Conservation (phyloP, 352 stramenopile genomes). For the Globisporangium alternatum region DNA sequence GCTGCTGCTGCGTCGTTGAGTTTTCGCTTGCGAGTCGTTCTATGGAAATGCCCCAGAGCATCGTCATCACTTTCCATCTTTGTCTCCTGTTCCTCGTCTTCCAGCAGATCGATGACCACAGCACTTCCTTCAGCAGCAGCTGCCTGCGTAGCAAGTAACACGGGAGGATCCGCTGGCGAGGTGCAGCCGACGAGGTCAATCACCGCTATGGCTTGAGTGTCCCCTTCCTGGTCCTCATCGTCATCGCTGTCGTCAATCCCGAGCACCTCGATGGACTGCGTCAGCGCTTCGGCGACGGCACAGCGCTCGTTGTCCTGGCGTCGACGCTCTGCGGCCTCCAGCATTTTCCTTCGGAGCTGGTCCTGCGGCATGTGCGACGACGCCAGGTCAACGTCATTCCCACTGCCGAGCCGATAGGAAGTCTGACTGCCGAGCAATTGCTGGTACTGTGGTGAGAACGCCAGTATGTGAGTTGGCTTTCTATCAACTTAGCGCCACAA, state of each 20-base stretch:
- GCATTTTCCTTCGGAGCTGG: conserved; percentile 29
- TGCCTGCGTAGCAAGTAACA: not conserved
- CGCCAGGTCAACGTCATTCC: not conserved
- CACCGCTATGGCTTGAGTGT: not conserved
- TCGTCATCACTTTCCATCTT: not conserved
- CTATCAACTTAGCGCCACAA: not conserved
- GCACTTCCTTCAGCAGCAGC: not conserved
- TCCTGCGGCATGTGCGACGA: not conserved
- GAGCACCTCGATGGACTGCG: conserved; percentile 32
- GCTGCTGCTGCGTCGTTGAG: not conserved
- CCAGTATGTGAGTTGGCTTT: not conserved
- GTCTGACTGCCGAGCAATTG: not conserved
- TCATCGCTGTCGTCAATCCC: conserved; percentile 51
- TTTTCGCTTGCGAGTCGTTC: conserved; percentile 1
- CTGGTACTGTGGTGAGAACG: not conserved
- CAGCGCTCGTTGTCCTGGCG: conserved; percentile 40
- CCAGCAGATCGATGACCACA: conserved; percentile 20
- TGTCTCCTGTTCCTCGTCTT: conserved; percentile 14
- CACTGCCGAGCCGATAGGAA: conserved; percentile 2
- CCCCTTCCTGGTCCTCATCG: conserved; percentile 21
- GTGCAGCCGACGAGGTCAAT: not conserved
- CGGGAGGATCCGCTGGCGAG: not conserved
- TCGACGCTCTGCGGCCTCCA: conserved; percentile 56
- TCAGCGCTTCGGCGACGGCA: conserved; percentile 11
- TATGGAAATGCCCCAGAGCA: not conserved